A percentile compares a stretch with the other conserved stretches of the same genome.
phyloP scores from a whole-genome alignment of 1,284 basidiomycete genomes.

The Tilletia setariae region DNA sequence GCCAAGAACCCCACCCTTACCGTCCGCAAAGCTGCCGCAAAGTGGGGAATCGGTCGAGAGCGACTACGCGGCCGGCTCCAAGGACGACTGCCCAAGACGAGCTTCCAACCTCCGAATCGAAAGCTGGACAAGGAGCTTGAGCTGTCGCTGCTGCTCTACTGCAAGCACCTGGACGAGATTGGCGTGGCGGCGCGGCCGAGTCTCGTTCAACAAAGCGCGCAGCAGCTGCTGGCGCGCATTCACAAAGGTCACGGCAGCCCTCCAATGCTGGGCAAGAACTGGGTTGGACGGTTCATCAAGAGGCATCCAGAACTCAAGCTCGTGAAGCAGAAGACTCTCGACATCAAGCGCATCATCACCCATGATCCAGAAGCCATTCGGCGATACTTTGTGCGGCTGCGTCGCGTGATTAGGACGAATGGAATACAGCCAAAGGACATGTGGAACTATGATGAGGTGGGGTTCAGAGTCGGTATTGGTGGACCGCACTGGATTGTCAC shows the following conservation, averaged over 20 bases:
- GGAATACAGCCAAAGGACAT: background rate
- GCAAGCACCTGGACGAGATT: background rate
- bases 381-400: background rate
- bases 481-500: background rate
- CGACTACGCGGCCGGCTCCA: no score
- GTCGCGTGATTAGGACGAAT: background rate
- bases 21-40: no score
- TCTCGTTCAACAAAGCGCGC: background rate
- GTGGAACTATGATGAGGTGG: conserved; percentile 5
- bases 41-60: no score
- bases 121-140: no score
- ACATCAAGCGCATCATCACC: background rate
- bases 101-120: no score
- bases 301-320: background rate
- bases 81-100: no score
- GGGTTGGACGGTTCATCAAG: background rate
- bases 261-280: background rate
- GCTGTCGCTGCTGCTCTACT: no score
- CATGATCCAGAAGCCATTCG: background rate
- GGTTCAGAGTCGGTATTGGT: background rate
- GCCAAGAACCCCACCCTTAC: no score
- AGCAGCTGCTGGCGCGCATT: background rate
- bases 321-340: background rate
- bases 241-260: background rate
- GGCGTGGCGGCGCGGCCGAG: background rate